Conservation (phyloP, 495 filamentous ascomycete species). For the Barbatosphaeria neglecta region DNA sequence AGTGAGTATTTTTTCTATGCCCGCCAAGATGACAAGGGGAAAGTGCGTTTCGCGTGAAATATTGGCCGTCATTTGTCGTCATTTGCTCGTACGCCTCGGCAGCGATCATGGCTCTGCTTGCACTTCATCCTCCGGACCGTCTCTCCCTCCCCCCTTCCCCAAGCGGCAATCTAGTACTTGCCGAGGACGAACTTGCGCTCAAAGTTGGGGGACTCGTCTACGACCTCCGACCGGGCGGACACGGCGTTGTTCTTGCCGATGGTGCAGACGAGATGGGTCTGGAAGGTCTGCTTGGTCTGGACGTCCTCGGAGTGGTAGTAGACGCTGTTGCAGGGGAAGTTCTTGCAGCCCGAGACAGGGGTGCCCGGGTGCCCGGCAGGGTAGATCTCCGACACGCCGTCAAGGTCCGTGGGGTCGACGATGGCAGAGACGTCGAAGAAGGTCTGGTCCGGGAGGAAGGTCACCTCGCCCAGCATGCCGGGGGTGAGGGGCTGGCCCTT, state of each 20-base stretch:
- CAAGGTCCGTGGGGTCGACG: slow-evolving; percentile 32
- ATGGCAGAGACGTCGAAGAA: slow-evolving; percentile 47
- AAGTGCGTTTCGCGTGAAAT: not conserved
- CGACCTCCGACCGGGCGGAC: slow-evolving; percentile 8
- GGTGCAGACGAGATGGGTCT: slow-evolving; percentile 26
- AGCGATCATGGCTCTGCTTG: no score
- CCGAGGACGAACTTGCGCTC: slow-evolving; percentile 18
- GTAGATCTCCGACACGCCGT: slow-evolving; percentile 35
- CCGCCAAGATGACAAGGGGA: no score
- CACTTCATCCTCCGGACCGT: no score
- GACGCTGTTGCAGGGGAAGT: slow-evolving; percentile 34
- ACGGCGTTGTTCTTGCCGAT: slow-evolving; percentile 20
- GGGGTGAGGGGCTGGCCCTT: slow-evolving; percentile 21
- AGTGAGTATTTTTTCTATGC: no score
- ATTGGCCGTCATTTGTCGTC: no score
- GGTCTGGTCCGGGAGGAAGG: slow-evolving; percentile 30
- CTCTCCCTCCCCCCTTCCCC: not conserved
- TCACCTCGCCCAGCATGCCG: slow-evolving; percentile 43
- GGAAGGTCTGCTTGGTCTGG: slow-evolving; percentile 29
- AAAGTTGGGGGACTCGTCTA: slow-evolving; percentile 3
- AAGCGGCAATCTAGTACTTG: slow-evolving; percentile 8
- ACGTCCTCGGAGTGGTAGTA: slow-evolving; percentile 39
- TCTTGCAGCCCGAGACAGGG: slow-evolving; percentile 30
- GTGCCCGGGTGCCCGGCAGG: slow-evolving; percentile 15
- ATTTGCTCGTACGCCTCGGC: no score